Percentiles rank a stretch among this genome's conserved stretches.
Evolutionary conservation across 2,329 filamentous ascomycete species (phyloP).

Genomic region (Calonectria pseudoreteaudii): DNA sequence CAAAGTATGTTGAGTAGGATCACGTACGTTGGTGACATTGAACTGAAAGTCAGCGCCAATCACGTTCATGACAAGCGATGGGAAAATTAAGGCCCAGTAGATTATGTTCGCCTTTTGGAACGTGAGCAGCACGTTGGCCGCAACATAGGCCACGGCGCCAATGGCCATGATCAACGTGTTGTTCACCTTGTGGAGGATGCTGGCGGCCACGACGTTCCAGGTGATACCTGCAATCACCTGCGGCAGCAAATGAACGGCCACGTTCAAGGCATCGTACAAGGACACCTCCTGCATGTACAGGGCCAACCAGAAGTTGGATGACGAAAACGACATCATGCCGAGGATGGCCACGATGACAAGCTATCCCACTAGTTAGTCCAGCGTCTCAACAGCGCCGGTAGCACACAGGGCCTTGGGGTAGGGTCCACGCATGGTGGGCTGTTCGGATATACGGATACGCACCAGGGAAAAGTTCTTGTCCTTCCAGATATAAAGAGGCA

Average conservation of each 20-base stretch:
- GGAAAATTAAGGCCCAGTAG: conserved; percentile 77
- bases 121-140: conserved; percentile 62
- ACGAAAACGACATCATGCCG: conserved; percentile 73
- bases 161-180: conserved; percentile 71
- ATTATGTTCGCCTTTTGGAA: conserved; percentile 65
- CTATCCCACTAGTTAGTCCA: conserved; percentile 43
- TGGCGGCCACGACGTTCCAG: conserved; percentile 72
- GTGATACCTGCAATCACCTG: conserved; percentile 72
- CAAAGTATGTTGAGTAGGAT: neutral
- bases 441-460: conserved; percentile 18
- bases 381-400: neutral
- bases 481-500: conserved; percentile 67
- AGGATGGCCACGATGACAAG: conserved; percentile 68
- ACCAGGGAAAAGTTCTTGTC: conserved; percentile 75
- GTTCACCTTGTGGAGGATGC: conserved; percentile 71
- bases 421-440: neutral
- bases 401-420: neutral
- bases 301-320: conserved; percentile 71
- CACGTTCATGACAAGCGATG: conserved; percentile 69
- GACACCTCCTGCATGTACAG: conserved; percentile 73
- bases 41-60: conserved; percentile 77
- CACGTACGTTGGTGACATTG: conserved; percentile 73
- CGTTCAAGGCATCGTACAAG: conserved; percentile 63
- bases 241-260: conserved; percentile 73
- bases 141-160: conserved; percentile 54